Percentiles rank a stretch among this genome's conserved stretches.
Conservation (phyloP, 2,329 filamentous ascomycete species). For the Beauveria sp. region DNA sequence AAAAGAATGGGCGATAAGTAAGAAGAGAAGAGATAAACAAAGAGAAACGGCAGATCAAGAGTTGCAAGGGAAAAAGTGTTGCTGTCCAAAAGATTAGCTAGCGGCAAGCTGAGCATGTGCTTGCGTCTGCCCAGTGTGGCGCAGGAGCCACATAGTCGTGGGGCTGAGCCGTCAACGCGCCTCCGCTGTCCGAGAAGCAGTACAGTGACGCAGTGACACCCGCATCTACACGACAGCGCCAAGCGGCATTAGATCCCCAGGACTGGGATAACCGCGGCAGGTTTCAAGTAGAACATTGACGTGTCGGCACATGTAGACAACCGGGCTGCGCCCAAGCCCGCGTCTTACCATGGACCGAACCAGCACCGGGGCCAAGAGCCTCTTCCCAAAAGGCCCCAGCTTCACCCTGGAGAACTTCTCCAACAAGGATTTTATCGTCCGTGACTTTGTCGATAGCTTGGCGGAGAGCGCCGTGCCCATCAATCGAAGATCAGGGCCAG, state of each 20-base stretch:
- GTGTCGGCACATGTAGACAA: slow-evolving; percentile 23
- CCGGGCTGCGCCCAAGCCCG: slow-evolving; percentile 4
- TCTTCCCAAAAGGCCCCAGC: slow-evolving; percentile 70
- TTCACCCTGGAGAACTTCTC: slow-evolving; percentile 87
- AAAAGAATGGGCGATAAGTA: background rate
- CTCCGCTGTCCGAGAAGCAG: slow-evolving; percentile 3
- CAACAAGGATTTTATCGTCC: slow-evolving; percentile 90
- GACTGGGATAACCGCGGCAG: background rate
- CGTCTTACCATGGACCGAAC: slow-evolving; percentile 33
- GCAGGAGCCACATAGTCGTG: slow-evolving; percentile 17
- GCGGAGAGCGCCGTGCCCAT: slow-evolving; percentile 76
- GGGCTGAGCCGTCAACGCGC: slow-evolving; percentile 12
- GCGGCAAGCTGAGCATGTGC: slow-evolving; percentile 7
- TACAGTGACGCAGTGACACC: background rate
- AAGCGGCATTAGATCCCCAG: background rate
- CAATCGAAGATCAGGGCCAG: slow-evolving; percentile 68
- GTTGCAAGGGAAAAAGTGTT: slow-evolving; percentile 1
- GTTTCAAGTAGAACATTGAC: background rate
- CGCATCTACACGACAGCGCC: slow-evolving; percentile 4
- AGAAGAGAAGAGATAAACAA: background rate
- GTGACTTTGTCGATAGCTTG: slow-evolving; percentile 91
- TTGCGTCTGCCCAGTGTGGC: slow-evolving; percentile 10
- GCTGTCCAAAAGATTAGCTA: slow-evolving; percentile 2
- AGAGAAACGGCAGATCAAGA: background rate
- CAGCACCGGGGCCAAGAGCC: slow-evolving; percentile 48